These are phyloP conservation scores for Nothomitra cinnamomea DNA, from an alignment of 2,329 filamentous ascomycete genomes.

Conservation along the genomic window DNA sequence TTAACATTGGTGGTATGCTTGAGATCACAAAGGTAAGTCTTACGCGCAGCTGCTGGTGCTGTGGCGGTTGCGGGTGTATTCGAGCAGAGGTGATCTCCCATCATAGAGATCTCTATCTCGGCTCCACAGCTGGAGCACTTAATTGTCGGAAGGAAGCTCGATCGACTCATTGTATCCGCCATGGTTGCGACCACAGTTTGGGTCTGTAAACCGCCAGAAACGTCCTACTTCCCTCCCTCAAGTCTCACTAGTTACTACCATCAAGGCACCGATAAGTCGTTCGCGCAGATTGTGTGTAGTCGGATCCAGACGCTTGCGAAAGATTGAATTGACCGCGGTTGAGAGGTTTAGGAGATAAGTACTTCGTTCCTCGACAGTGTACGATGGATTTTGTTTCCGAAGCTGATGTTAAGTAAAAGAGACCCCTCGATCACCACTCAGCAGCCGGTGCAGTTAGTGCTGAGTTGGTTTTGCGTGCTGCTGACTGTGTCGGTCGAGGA, in stretches of 20 bases:
- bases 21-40: neutral
- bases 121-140: conserved; percentile 70
- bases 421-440: too few species aligned
- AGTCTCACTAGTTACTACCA: conserved; percentile 10
- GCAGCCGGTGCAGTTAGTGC: too few species aligned
- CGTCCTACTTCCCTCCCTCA: neutral
- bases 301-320: too few species aligned
- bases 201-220: neutral
- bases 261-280: neutral
- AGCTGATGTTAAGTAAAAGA: too few species aligned
- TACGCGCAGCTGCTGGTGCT: neutral
- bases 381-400: too few species aligned
- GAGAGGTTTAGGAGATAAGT: too few species aligned
- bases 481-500: too few species aligned
- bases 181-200: conserved; percentile 10
- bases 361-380: too few species aligned
- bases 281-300: too few species aligned
- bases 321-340: too few species aligned
- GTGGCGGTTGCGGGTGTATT: conserved; percentile 14
- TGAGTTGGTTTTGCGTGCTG: too few species aligned
- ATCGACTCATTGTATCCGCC: conserved; percentile 34
- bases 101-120: conserved; percentile 66
- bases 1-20: neutral
- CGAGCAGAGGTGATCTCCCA: conserved; percentile 70
- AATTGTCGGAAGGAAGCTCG: conserved; percentile 61